Percentiles rank a stretch among this genome's conserved stretches.
These are phyloP conservation scores for Fonsecaea pedrosoi DNA, from an alignment of 2,329 filamentous ascomycete genomes.

Conservation along the genomic window DNA sequence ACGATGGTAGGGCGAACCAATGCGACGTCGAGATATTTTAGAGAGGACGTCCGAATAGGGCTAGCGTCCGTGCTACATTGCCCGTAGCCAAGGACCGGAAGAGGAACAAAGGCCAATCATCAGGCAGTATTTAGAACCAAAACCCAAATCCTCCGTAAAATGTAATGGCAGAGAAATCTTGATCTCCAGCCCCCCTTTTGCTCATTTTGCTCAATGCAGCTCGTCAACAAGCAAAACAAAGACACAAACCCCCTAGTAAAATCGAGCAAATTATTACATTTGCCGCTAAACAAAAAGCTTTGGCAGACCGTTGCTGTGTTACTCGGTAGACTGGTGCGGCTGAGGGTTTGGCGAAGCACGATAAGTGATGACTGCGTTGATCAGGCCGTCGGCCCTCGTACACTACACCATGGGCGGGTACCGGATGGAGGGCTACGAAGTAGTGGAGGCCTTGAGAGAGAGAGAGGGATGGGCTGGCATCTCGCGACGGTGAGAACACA, in stretches of 20 bases:
- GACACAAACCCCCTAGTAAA: not conserved
- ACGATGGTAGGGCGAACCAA: slow-evolving; percentile 8
- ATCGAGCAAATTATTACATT: slow-evolving; percentile 1
- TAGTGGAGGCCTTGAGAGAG: slow-evolving; percentile 1
- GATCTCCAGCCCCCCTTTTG: not conserved
- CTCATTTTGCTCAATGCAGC: not conserved
- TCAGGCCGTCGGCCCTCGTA: not conserved
- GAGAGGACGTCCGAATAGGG: not conserved
- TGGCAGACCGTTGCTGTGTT: not conserved
- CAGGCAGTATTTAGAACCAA: not conserved
- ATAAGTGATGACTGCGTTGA: slow-evolving; percentile 12
- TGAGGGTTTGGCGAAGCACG: not conserved
- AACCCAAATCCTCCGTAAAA: slow-evolving; percentile 7
- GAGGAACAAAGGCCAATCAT: not conserved
- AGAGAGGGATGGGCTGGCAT: not conserved
- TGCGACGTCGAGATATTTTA: not conserved
- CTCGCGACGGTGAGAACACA: not conserved
- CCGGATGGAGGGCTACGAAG: not conserved
- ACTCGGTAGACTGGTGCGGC: slow-evolving; percentile 1
- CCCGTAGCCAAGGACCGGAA: slow-evolving; percentile 4
- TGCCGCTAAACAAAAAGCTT: not conserved
- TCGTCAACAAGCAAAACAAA: not conserved
- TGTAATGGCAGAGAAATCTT: slow-evolving; percentile 6
- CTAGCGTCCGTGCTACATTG: slow-evolving; percentile 5
- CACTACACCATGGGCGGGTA: too few relatives aligned